phyloP scores from a whole-genome alignment of 2,329 filamentous ascomycete species.

The Fusarium sp. region DNA sequence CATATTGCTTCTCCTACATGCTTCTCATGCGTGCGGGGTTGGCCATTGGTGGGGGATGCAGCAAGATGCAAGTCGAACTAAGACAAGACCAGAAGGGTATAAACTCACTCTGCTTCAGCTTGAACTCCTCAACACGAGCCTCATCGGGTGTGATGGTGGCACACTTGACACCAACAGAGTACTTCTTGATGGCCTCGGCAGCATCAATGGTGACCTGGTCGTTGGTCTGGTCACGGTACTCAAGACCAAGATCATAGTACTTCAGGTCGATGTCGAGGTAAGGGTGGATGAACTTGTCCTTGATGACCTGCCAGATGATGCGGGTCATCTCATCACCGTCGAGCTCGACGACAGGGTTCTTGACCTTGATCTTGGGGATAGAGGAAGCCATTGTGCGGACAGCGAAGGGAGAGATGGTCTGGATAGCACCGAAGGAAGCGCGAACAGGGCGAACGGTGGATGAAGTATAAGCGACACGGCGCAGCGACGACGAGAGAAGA shows the following conservation, averaged over 20 bases:
- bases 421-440: slow-evolving; percentile 64
- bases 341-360: slow-evolving; percentile 98
- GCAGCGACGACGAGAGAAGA: slow-evolving; percentile 52
- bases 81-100: slow-evolving; percentile 26
- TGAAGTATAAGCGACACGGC: slow-evolving; percentile 49
- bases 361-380: slow-evolving; percentile 94
- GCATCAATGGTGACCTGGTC: slow-evolving; percentile 96
- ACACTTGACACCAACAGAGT: slow-evolving; percentile 98
- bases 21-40: slow-evolving; percentile 47
- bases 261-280: slow-evolving; percentile 98
- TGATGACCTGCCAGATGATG: slow-evolving; percentile 99
- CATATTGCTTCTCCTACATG: slow-evolving; percentile 22
- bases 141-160: slow-evolving; percentile 99
- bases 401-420: slow-evolving; percentile 69
- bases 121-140: slow-evolving; percentile 96
- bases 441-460: slow-evolving; percentile 53
- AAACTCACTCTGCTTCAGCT: slow-evolving; percentile 92
- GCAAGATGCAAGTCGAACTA: slow-evolving; percentile 37
- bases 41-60: slow-evolving; percentile 39
- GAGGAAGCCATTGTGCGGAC: slow-evolving; percentile 74
- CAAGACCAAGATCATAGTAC: slow-evolving; percentile 95
- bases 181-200: slow-evolving; percentile 98
- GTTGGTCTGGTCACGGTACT: slow-evolving; percentile 95
- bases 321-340: slow-evolving; percentile 97
- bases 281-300: slow-evolving; percentile 97